A percentile compares a stretch with the other conserved stretches of the same genome.
These are phyloP conservation scores for Nitzschia sp. DNA, from an alignment of 108 stramenopile species.

Conservation along the genomic window DNA sequence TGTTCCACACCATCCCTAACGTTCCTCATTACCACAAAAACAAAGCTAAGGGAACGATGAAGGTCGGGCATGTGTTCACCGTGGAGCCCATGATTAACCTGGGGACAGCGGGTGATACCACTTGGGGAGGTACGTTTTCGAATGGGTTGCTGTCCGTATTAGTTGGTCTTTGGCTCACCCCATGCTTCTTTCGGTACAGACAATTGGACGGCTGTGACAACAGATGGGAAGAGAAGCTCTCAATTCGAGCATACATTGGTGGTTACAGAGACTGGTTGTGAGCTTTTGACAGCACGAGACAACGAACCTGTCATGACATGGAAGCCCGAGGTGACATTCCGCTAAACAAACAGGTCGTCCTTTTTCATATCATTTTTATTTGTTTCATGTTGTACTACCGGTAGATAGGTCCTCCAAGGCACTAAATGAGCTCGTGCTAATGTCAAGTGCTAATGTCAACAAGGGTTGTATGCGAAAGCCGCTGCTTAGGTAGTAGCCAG, in stretches of 20 bases:
- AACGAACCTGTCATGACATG: conserved; percentile 90
- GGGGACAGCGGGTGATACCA: conserved; percentile 69
- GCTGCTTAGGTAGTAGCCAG: too few species aligned
- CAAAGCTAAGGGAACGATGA: conserved; percentile 89
- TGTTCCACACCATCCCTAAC: conserved; percentile 91
- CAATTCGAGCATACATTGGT: conserved; percentile 97
- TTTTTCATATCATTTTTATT: too few species aligned
- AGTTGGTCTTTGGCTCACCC: conserved; percentile 16
- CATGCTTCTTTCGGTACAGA: conserved; percentile 38
- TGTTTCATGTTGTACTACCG: too few species aligned
- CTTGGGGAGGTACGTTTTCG: conserved; percentile 64
- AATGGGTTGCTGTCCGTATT: conserved; percentile 4
- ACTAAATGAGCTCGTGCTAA: too few species aligned
- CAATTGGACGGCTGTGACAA: conserved; percentile 95
- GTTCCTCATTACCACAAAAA: conserved; percentile 96
- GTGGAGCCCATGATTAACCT: conserved; percentile 99
- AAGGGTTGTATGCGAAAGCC: too few species aligned
- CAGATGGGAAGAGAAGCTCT: conserved; percentile 79
- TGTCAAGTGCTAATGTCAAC: too few species aligned
- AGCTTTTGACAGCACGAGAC: conserved; percentile 89
- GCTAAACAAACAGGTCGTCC: too few species aligned
- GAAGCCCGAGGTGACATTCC: conserved; percentile 50
- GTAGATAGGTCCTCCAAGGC: too few species aligned
- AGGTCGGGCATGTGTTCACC: conserved; percentile 97
- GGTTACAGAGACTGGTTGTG: conserved; percentile 93